phyloP scores from a whole-genome alignment of 2,329 filamentous ascomycete species.

The Diaporthe sp. region DNA sequence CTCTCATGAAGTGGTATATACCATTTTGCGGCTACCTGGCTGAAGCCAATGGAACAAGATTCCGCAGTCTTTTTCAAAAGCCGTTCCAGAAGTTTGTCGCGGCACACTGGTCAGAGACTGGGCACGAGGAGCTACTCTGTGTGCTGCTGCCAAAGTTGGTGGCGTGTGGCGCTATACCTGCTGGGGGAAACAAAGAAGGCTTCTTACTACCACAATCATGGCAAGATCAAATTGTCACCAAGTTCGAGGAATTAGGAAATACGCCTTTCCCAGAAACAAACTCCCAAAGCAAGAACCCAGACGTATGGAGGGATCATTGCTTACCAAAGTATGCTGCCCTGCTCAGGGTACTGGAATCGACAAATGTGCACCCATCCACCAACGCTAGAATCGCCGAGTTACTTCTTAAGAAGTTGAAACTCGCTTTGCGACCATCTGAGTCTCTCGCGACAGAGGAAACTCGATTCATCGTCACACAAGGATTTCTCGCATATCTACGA shows the following conservation, averaged over 20 bases:
- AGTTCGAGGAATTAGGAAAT: conserved; percentile 73
- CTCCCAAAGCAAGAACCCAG: conserved; percentile 69
- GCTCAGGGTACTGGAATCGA: conserved; percentile 70
- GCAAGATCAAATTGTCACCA: conserved; percentile 78
- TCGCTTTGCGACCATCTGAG: conserved; percentile 71
- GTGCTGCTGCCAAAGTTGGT: conserved; percentile 75
- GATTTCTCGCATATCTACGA: conserved; percentile 77
- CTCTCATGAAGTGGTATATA: conserved; percentile 79
- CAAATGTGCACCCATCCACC: conserved; percentile 73
- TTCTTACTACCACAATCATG: conserved; percentile 72
- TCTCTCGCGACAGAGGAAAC: conserved; percentile 70
- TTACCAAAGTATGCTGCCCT: conserved; percentile 76
- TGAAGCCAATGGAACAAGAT: conserved; percentile 77
- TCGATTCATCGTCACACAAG: conserved; percentile 80
- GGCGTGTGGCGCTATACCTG: conserved; percentile 63
- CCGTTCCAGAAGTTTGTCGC: conserved; percentile 88
- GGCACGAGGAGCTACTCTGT: conserved; percentile 76
- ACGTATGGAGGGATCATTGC: conserved; percentile 71
- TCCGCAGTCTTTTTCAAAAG: conserved; percentile 80
- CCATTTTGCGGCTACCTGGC: conserved; percentile 87
- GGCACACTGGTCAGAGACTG: conserved; percentile 74
- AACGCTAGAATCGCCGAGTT: conserved; percentile 74
- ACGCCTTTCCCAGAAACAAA: conserved; percentile 74
- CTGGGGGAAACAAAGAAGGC: conserved; percentile 61
- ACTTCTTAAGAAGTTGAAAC: conserved; percentile 72